These are phyloP conservation scores for Hypoxylon sp. DNA, from an alignment of 2,329 filamentous ascomycete genomes.

Conservation along the genomic window DNA sequence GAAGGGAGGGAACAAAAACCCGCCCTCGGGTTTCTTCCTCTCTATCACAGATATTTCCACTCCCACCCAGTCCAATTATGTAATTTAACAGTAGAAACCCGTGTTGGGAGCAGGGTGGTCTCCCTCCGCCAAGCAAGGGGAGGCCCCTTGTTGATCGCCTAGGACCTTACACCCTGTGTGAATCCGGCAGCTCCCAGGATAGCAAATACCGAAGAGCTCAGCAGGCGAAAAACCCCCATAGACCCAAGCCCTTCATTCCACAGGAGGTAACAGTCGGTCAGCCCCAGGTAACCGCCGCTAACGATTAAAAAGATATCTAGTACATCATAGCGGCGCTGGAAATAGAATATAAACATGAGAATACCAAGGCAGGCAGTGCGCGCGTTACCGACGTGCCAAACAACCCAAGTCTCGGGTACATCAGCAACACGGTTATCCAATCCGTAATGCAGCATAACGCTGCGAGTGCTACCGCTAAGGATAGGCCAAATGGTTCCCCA, in stretches of 20 bases:
- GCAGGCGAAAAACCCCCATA: slow-evolving; percentile 36
- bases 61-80: too few relatives aligned
- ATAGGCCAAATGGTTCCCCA: slow-evolving; percentile 40
- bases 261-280: slow-evolving; percentile 38
- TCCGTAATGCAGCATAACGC: slow-evolving; percentile 43
- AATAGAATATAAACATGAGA: slow-evolving; percentile 46
- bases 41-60: too few relatives aligned
- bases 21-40: too few relatives aligned
- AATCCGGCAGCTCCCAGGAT: slow-evolving; percentile 26
- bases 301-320: slow-evolving; percentile 42
- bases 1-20: too few relatives aligned
- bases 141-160: slow-evolving; percentile 13
- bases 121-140: too few relatives aligned
- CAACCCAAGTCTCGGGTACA: slow-evolving; percentile 41
- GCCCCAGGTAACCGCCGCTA: slow-evolving; percentile 37
- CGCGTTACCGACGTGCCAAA: slow-evolving; percentile 42
- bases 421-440: slow-evolving; percentile 36
- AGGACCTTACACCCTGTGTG: slow-evolving; percentile 20
- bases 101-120: too few relatives aligned
- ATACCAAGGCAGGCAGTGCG: slow-evolving; percentile 44
- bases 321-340: slow-evolving; percentile 41
- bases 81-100: too few relatives aligned
- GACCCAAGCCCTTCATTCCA: slow-evolving; percentile 35
- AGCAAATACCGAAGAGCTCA: slow-evolving; percentile 40
- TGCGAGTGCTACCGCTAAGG: slow-evolving; percentile 38